Percentiles rank a stretch among this genome's conserved stretches.
Conservation (phyloP, 2,329 filamentous ascomycete genomes). For the Phialemonium atrogriseum region DNA sequence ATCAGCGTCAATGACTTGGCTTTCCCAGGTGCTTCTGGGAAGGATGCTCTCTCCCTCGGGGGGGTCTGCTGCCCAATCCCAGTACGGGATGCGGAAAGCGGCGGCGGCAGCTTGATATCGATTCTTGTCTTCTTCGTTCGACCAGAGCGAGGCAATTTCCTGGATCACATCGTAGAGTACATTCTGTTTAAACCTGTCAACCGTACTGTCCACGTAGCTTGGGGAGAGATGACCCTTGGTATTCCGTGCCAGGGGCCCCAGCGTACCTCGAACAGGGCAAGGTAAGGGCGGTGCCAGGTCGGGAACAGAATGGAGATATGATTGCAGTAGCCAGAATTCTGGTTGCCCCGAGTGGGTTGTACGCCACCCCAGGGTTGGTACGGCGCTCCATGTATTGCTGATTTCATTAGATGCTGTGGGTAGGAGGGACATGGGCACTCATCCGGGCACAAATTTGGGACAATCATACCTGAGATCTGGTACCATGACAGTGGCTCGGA, state of each 20-base stretch:
- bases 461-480: constrained; percentile 59
- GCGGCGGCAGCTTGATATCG: constrained; percentile 43
- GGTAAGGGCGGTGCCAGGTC: constrained; percentile 77
- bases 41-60: constrained; percentile 38
- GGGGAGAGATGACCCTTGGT: constrained; percentile 1
- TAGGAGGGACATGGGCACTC: constrained; percentile 1
- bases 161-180: constrained; percentile 24
- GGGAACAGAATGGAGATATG: constrained; percentile 71
- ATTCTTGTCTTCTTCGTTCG: constrained; percentile 33
- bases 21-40: constrained; percentile 37
- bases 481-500: constrained; percentile 63
- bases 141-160: constrained; percentile 39
- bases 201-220: constrained; percentile 5
- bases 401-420: constrained; percentile 10
- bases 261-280: constrained; percentile 50
- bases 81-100: constrained; percentile 48
- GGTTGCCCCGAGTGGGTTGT: constrained; percentile 38
- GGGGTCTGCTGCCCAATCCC: constrained; percentile 48
- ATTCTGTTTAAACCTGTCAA: constrained; percentile 21
- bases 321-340: constrained; percentile 63
- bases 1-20: constrained; percentile 34
- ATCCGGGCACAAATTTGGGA: background rate
- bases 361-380: constrained; percentile 47
- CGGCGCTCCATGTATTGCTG: constrained; percentile 76
- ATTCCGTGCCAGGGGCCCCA: background rate